Base-by-base conservation (phyloP, 2,329 filamentous ascomycete genomes). In the Claviceps spartinae region DNA sequence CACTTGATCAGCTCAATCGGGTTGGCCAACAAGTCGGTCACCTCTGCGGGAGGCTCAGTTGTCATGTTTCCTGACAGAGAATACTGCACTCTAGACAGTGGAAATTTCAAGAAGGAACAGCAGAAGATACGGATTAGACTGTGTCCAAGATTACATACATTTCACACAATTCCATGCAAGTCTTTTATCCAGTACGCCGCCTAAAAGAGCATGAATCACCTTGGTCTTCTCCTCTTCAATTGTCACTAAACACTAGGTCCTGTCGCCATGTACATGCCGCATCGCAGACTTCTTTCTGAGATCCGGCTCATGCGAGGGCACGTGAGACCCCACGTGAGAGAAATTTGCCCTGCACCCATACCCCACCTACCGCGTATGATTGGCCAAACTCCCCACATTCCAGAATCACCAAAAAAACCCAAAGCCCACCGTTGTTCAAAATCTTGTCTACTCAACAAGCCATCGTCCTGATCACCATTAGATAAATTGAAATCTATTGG, bases 401-500 rank as follows among this genome's bases (percentile, higher is more conserved):
- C 49, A 59, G 61, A 60, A 56, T 55, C 54, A 52, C 54, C 56
- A 56, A 60, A 63, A 61, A 55, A 53, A 50, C 49, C 54, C 52
- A 52, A 55, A 48, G 30, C 50, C 51, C 37, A 36, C 34, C 49
- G 53, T 42, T 49, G 16, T 37, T 50, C 52, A 52, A 56, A 55
- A 48, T 52, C 44, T 43, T 50, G 54, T 54, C 53, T 54, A 14
- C 42, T 52, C 11, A 62, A 61, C 61, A 58, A 61, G 58, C 52
- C 60, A 56, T 11, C 63, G 62, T 65, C 65, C 67, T 58, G 66
- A 69, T 78, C 81, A 87, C 84, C 84, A 86, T 81, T 86, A 85
- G 82, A 83, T 79, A 62, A 58, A 58, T 52, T 56, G 56, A 72
- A 72, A 63, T 85, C 82, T 86, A 85, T 78, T 86, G 85, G 85